phyloP scores from a whole-genome alignment of 2,329 filamentous ascomycete species.

The Juglanconis oblonga region DNA sequence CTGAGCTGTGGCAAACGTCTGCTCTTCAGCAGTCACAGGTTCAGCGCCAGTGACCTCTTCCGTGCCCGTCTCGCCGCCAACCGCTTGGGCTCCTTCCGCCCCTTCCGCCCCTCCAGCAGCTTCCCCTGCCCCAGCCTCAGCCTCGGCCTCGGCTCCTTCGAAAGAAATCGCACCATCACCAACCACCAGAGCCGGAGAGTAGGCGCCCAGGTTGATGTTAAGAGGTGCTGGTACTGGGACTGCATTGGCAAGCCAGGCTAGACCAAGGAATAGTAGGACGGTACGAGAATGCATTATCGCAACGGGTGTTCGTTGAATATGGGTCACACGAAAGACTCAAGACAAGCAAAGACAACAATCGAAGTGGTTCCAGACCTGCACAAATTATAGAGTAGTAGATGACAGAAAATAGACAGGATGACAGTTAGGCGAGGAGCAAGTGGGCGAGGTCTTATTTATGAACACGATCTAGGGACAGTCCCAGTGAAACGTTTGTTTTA shows the following conservation, averaged over 20 bases:
- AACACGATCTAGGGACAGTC: not conserved
- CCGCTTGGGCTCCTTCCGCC: not conserved
- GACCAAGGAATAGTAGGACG: conserved; percentile 8
- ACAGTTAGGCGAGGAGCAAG: not conserved
- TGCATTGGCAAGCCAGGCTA: conserved; percentile 28
- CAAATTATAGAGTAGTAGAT: not conserved
- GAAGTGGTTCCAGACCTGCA: conserved; percentile 8
- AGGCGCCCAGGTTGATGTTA: conserved; percentile 50
- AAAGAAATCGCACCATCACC: conserved; percentile 51
- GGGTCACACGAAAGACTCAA: not conserved
- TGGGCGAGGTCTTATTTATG: not conserved
- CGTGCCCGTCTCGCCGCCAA: not conserved
- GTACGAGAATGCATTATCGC: conserved; percentile 2
- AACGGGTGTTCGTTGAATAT: not conserved
- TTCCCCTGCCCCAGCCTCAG: conserved; percentile 29
- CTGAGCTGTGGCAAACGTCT: not conserved
- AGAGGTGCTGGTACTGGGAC: conserved; percentile 32
- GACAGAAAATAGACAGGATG: not conserved
- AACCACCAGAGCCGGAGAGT: conserved; percentile 49
- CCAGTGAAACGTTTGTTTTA: not conserved
- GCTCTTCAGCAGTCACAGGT: not conserved
- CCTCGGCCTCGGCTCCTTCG: conserved; percentile 28
- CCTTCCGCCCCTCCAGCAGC: not conserved
- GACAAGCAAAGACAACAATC: not conserved
- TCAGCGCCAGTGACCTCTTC: not conserved